phyloP scores from a whole-genome alignment of 2,329 filamentous ascomycete species.

The Arthrobotrys megalospora region DNA sequence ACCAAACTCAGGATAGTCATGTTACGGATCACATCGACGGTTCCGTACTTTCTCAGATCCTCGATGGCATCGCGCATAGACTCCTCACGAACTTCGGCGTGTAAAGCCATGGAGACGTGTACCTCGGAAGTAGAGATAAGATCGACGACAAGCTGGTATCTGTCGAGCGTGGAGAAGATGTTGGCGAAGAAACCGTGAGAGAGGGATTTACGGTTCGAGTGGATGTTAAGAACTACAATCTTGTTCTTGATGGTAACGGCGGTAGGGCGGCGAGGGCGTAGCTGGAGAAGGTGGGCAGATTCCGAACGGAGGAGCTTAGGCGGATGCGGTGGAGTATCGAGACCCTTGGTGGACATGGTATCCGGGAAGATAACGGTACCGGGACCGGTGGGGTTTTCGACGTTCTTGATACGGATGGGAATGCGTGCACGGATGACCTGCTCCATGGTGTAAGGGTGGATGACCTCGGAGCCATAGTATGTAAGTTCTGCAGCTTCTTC shows the following conservation, averaged over 20 bases:
- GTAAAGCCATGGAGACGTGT: conserved; percentile 96
- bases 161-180: conserved; percentile 92
- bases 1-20: conserved; percentile 98
- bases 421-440: conserved; percentile 89
- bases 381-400: conserved; percentile 84
- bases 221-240: conserved; percentile 96
- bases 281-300: conserved; percentile 59
- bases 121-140: conserved; percentile 97
- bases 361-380: conserved; percentile 90
- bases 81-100: conserved; percentile 80
- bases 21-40: conserved; percentile 88
- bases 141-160: conserved; percentile 89
- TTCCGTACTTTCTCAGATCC: conserved; percentile 84
- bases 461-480: conserved; percentile 94
- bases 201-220: conserved; percentile 96
- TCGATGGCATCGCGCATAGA: conserved; percentile 77
- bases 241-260: conserved; percentile 98
- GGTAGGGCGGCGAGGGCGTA: conserved; percentile 79
- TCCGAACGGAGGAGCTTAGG: conserved; percentile 62
- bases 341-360: conserved; percentile 70
- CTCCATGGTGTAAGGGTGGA: conserved; percentile 99
- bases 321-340: conserved; percentile 67
- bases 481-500: conserved; percentile 96
- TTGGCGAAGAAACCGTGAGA: conserved; percentile 96
- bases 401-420: conserved; percentile 90